Conservation (phyloP, 495 filamentous ascomycete genomes). For the Cairneyella variabilis region DNA sequence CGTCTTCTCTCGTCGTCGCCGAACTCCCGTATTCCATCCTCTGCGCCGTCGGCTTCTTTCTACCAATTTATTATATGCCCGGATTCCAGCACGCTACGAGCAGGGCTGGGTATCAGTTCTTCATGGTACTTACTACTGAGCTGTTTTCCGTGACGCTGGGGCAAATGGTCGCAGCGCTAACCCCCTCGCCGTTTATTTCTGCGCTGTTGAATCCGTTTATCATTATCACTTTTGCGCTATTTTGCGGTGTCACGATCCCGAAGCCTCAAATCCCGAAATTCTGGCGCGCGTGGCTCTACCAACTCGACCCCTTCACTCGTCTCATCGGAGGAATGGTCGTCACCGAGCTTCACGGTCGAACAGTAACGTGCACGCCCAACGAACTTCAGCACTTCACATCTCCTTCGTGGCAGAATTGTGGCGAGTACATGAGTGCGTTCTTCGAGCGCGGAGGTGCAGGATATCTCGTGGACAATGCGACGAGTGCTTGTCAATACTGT, state of each 20-base stretch:
- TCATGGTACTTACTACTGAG: constrained; percentile 67
- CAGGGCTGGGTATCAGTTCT: constrained; percentile 76
- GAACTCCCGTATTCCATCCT: constrained; percentile 69
- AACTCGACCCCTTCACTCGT: constrained; percentile 80
- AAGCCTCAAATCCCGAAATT: constrained; percentile 51
- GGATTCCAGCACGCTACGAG: constrained; percentile 32
- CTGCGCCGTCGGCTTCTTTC: constrained; percentile 38
- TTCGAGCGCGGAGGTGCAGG: constrained; percentile 62
- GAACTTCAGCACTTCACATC: constrained; percentile 57
- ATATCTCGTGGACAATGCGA: constrained; percentile 63
- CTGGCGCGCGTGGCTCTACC: constrained; percentile 68
- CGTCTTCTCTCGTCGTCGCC: constrained; percentile 60
- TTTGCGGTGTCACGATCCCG: constrained; percentile 70
- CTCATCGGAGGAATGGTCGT: constrained; percentile 74
- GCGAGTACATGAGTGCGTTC: constrained; percentile 68
- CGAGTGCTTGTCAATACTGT: constrained; percentile 68
- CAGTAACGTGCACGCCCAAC: constrained; percentile 52
- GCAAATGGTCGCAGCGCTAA: constrained; percentile 70
- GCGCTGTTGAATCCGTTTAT: constrained; percentile 63
- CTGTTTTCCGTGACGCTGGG: constrained; percentile 71
- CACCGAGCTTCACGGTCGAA: constrained; percentile 51
- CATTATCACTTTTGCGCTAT: constrained; percentile 61
- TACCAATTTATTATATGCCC: constrained; percentile 23
- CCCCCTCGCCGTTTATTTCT: constrained; percentile 69
- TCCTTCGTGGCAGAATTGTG: constrained; percentile 50